Base-by-base conservation (phyloP, 1,284 basidiomycete genomes). In the Kalmanozyma brasiliensis region DNA sequence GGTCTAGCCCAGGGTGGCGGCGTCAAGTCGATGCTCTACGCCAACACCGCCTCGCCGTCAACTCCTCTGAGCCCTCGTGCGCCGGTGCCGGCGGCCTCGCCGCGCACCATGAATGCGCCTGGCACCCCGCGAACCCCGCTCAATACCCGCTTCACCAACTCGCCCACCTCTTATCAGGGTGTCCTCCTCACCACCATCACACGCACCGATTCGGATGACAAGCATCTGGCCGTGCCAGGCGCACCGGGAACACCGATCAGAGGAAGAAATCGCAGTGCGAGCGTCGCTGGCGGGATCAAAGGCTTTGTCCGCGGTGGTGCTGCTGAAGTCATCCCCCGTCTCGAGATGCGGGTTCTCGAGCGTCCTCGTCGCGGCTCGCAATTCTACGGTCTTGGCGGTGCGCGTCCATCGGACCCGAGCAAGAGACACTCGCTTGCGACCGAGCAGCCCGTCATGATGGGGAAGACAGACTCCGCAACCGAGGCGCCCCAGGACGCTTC, bases 171-270 rank as follows among this genome's bases (percentile, higher is more conserved):
- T 8, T 60, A 60, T 22, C 63, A 49, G n/a, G 63, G 63, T 40
- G 40, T 60, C 3, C 45, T 66, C 2, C 52, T 66, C 19, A 60
- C 63, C 30, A 66, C 63, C 14, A 36, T 55, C 41, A 66, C 63
- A 1, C 52, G 49, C 8, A 35, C 35, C 14, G 33, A 38, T 16
- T 42, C 52, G 2, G 40, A 48, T 38, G 37, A 47, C 13, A 37
- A n/a, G n/a, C n/a, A n/a, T n/a, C n/a, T n/a, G n/a, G n/a, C n/a
- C n/a, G n/a, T n/a, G n/a, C n/a, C n/a, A n/a, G n/a, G n/a, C n/a
- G n/a, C n/a, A n/a, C n/a, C n/a, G n/a, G n/a, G n/a, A n/a, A n/a
- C n/a, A n/a, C n/a, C n/a, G n/a, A 24, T 35, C 11, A 53, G 43
- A 24, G 42, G 20, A 2, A 30, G 52, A 9, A 58, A 53, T 16